These are phyloP conservation scores for Zoysia matrella DNA, from an alignment of 202 grass and related monocot species.

Conservation along the genomic window DNA sequence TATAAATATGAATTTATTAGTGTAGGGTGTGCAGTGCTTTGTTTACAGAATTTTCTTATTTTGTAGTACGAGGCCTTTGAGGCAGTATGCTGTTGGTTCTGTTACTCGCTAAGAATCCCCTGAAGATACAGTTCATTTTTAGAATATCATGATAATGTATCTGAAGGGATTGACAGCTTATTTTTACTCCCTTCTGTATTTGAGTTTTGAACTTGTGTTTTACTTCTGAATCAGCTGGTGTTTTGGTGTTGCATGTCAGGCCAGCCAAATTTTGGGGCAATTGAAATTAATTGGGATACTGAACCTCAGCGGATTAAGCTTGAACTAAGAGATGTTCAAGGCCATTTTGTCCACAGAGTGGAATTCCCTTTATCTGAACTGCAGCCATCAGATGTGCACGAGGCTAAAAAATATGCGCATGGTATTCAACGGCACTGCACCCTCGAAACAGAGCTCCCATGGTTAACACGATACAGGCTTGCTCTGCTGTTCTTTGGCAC, in stretches of 20 bases:
- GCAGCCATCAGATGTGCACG: constrained; percentile 28
- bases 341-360: constrained; percentile 58
- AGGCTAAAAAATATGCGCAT: constrained; percentile 16
- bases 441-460: constrained; percentile 67
- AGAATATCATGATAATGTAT: neutral
- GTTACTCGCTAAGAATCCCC: neutral
- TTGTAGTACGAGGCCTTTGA: neutral
- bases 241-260: constrained; percentile 51
- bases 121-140: neutral
- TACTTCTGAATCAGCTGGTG: constrained; percentile 8
- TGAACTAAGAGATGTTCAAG: constrained; percentile 69
- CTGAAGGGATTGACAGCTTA: constrained; percentile 1
- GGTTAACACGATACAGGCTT: constrained; percentile 55
- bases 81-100: constrained; percentile 20
- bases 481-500: constrained; percentile 55
- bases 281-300: constrained; percentile 77
- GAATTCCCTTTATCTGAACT: constrained; percentile 71
- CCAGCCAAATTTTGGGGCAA: constrained; percentile 89
- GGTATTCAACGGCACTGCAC: constrained; percentile 52
- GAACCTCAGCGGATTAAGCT: constrained; percentile 62
- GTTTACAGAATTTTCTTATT: constrained; percentile 10
- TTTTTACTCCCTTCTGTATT: neutral
- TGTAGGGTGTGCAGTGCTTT: constrained; percentile 6
- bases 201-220: neutral
- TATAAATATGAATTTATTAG: constrained; percentile 21